phyloP scores from a whole-genome alignment of 2,329 filamentous ascomycete genomes.

The Phaeosphaeria sp. region DNA sequence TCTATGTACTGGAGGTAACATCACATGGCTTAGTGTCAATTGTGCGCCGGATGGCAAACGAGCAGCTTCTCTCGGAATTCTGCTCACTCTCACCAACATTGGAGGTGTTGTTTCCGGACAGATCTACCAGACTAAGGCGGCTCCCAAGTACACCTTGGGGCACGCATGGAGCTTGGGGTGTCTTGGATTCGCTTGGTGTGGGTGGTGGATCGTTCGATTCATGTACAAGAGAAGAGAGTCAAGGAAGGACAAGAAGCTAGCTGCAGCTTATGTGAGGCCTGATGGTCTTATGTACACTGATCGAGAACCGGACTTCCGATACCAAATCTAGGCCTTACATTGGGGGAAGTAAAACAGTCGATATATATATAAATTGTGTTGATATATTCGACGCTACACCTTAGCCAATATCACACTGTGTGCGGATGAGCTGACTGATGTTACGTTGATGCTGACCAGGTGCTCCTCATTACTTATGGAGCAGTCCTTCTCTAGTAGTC shows the following conservation, averaged over 20 bases:
- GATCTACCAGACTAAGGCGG: constrained; percentile 39
- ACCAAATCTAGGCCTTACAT: constrained; percentile 34
- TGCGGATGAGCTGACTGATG: neutral
- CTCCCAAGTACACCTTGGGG: constrained; percentile 35
- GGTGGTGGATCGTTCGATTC: constrained; percentile 46
- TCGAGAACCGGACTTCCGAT: constrained; percentile 39
- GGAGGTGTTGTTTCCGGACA: constrained; percentile 43
- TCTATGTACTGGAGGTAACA: constrained; percentile 43
- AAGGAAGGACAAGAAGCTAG: constrained; percentile 38
- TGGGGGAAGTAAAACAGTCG: too few species aligned
- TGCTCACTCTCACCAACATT: constrained; percentile 43
- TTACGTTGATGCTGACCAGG: neutral
- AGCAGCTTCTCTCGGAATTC: constrained; percentile 40
- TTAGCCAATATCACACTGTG: neutral
- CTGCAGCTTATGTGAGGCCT: constrained; percentile 24
- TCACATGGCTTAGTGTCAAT: constrained; percentile 43
- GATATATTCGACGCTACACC: too few species aligned
- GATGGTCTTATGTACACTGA: constrained; percentile 34
- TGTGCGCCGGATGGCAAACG: constrained; percentile 43
- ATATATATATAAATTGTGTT: too few species aligned
- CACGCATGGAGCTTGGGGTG: constrained; percentile 50
- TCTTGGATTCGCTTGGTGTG: constrained; percentile 45
- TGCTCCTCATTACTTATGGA: neutral
- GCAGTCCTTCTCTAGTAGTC: neutral
- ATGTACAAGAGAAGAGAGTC: constrained; percentile 43